Evolutionary conservation across 2,329 filamentous ascomycete genomes (phyloP), one percentile per base, ranked within the genome.

Genomic region (Drechslerella dactyloides): DNA sequence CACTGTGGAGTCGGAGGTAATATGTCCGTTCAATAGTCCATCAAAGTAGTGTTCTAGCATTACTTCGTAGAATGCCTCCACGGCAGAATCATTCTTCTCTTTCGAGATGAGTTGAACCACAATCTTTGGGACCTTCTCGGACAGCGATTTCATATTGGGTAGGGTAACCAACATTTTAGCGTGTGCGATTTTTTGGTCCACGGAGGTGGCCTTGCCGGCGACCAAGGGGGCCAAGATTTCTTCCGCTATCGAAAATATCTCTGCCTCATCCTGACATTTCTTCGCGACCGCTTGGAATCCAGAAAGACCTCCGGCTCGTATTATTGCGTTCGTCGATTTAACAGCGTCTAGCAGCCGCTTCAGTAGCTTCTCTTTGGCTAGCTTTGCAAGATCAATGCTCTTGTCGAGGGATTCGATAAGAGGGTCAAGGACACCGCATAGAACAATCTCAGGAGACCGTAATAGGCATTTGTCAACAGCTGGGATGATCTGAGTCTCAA

Each of bases 311-410:
- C 91, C 92, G 73, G 85, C 85, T 63, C 93, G 88, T 73, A 97
- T 91, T 1, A 81, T 80, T 13, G 86, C 82, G 78, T 96, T 97
- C 77, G 90, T 93, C 0, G 94, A 97, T 80, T 96, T 97, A 79
- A 93, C 84, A 78, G 92, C 96, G 44, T 91, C 88, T n/a, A 97
- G 81, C 11, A 99, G 82, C 4, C 92, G 91, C 79, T 96, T 97
- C 40, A 96, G 80, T 37, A 99, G 83, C 73, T 89, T 90, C 24
- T 84, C 83, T 58, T 85, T 84, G 17, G 97, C 83, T 2, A 90
- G 81, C 40, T 87, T 85, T 7, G 93, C 93, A 17, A 97, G 83
- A 76, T 99, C 93, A 75, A 94, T 84, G 4, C 82, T 82, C 27
- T 81, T 78, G 0, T 91, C 87, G 5, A 99, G 82, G 27, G 90